Conservation (phyloP, 2,329 filamentous ascomycete genomes). For the Paecilomyces sp. region DNA sequence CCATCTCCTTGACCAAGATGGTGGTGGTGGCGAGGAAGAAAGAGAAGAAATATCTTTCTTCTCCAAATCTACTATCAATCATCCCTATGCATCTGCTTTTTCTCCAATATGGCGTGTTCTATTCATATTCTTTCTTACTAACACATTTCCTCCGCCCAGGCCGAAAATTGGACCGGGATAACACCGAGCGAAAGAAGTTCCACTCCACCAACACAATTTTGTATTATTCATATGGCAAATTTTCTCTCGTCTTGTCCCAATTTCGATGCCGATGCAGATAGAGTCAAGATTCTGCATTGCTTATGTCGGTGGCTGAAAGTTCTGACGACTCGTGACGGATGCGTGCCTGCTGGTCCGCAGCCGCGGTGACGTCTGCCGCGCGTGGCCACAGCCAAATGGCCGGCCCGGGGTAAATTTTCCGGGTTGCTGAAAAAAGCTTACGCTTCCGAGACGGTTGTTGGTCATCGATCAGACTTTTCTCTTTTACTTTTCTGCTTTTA, state of each 20-base stretch:
- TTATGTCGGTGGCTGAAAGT: neutral
- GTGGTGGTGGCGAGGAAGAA: neutral
- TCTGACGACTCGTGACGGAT: neutral
- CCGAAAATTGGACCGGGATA: slow-evolving; percentile 29
- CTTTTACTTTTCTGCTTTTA: neutral
- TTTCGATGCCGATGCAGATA: neutral
- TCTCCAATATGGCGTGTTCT: neutral
- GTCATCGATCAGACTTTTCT: neutral
- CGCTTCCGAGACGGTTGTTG: neutral
- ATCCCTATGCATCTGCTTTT: neutral
- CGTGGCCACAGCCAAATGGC: neutral
- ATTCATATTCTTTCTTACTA: slow-evolving; percentile 3
- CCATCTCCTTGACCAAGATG: neutral
- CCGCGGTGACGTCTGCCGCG: neutral
- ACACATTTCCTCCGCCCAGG: slow-evolving; percentile 9
- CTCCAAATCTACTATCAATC: neutral
- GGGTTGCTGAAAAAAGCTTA: neutral
- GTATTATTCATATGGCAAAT: neutral
- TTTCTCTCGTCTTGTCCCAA: too few species aligned
- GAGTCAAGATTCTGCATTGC: neutral
- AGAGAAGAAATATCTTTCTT: too few species aligned
- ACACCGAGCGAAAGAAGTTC: neutral
- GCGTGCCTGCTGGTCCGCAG: neutral
- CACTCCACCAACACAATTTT: neutral
- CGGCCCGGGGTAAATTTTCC: neutral